Base-by-base conservation (phyloP, 306 rosid genomes). In the Inga leiocalycina region DNA sequence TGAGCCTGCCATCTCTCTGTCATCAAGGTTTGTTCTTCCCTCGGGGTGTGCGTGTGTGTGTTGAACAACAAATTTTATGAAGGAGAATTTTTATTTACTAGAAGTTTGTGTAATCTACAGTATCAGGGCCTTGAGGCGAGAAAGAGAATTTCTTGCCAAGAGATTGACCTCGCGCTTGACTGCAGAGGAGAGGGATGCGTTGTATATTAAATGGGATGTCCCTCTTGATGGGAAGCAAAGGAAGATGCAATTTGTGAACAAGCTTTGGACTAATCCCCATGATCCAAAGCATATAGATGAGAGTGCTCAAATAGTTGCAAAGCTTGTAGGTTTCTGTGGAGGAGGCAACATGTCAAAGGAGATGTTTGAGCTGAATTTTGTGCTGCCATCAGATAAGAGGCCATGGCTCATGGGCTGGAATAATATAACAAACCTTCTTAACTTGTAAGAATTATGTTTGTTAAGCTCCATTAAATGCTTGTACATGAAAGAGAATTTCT, bases 211-310 rank as follows among this genome's bases (percentile, higher is more conserved):
- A 91, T 94, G 98, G 99, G 93, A 91, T 81, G 93, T 97, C 7
- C 99, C 98, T 13, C 95, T 97, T 34, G 98, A 94, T 6, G 99
- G 98, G 84, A 97, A 94, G 94, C 98, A 91, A 71, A 88, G 97
- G 88, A 94, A 20, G 88, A 75, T 94, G 85, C 99, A 92, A 74
- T 93, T 97, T 84, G 85, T 92, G 88, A 91, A 86, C 91, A 97
- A 97, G 82, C 98, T 97, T 22, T 97, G 99, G 99, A 89, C 89
- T 43, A 85, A 97, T 83, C 97, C 99, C 74, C 88, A 88, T 82
- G 98, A 97, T 86, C 81, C 91, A 39, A 87, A 54, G 82, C 98
- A 97, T 87, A 87, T 97, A 8, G 91, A 92, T 27, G 98, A 97
- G 86, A 97, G 99, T 84, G 97, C 99, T 72, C 95, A 94, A 78